Evolutionary conservation across 495 filamentous ascomycete genomes (phyloP).

Genomic region (Trichoderma reesei): DNA sequence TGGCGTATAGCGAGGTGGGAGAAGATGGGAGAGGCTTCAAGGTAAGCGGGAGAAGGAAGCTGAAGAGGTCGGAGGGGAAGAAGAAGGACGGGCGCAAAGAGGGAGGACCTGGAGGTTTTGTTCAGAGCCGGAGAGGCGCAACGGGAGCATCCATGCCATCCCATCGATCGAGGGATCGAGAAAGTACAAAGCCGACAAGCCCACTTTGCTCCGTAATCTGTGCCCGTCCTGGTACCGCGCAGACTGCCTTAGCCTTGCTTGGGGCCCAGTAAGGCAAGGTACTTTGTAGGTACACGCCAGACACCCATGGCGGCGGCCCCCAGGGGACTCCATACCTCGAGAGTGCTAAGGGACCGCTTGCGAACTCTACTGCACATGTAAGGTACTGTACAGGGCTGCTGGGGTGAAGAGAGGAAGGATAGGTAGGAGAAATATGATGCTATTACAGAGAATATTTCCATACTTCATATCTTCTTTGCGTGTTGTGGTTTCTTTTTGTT

Average conservation of each 20-base stretch:
- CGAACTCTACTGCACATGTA: no score
- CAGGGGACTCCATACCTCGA: no score
- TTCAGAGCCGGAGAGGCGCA: neutral
- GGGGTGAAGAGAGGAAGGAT: no score
- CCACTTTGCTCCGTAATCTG: neutral
- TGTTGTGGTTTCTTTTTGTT: neutral
- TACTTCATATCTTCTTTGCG: neutral
- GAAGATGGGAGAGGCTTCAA: neutral
- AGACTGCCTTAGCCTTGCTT: no score
- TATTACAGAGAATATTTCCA: no score
- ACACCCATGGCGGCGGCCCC: no score
- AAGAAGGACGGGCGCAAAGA: neutral
- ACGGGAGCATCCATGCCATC: conserved; percentile 2
- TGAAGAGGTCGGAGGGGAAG: neutral
- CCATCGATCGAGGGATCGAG: conserved; percentile 7
- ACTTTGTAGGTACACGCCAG: no score
- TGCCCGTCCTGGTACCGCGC: no score
- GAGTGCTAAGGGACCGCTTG: no score
- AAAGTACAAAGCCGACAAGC: neutral
- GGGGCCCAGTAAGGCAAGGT: no score
- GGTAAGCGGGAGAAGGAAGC: neutral
- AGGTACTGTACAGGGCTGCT: no score
- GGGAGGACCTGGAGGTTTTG: neutral
- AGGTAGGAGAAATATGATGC: no score
- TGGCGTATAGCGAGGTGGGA: neutral